Percentiles rank a stretch among this genome's conserved stretches.
Conservation (phyloP, 2,329 filamentous ascomycete species). For the Aspergillus tubingensis region DNA sequence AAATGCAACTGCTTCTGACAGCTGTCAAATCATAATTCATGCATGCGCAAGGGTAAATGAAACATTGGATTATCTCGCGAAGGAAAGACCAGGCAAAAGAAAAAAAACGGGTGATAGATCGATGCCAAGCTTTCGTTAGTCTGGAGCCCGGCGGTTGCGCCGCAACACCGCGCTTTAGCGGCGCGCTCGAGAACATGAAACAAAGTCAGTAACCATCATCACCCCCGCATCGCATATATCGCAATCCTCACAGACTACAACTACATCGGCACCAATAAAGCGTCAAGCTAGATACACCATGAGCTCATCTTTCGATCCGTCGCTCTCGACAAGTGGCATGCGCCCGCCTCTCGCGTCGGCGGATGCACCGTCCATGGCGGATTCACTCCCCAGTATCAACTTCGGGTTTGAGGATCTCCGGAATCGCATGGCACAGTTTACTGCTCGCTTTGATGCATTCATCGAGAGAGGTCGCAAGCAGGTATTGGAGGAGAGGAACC, state of each 20-base stretch:
- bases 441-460: constrained; percentile 84
- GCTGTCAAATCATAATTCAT: constrained; percentile 10
- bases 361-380: constrained; percentile 61
- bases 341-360: constrained; percentile 54
- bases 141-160: constrained; percentile 13
- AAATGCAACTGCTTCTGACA: constrained; percentile 8
- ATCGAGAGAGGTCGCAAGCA: constrained; percentile 89
- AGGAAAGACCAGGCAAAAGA: not conserved
- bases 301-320: constrained; percentile 58
- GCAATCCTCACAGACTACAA: not conserved
- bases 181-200: not conserved
- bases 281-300: constrained; percentile 16
- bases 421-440: constrained; percentile 93
- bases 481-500: constrained; percentile 88
- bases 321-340: constrained; percentile 56
- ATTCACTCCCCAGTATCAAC: constrained; percentile 79
- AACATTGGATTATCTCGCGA: not conserved
- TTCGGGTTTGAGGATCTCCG: constrained; percentile 96
- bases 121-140: constrained; percentile 15
- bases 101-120: constrained; percentile 7
- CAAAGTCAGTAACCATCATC: not conserved
- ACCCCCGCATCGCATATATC: not conserved
- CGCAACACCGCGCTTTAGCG: constrained; percentile 13
- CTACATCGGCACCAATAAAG: not conserved
- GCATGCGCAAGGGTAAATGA: not conserved